Evolutionary conservation across 495 filamentous ascomycete genomes (phyloP).

Genomic region (Tricharina praecox): DNA sequence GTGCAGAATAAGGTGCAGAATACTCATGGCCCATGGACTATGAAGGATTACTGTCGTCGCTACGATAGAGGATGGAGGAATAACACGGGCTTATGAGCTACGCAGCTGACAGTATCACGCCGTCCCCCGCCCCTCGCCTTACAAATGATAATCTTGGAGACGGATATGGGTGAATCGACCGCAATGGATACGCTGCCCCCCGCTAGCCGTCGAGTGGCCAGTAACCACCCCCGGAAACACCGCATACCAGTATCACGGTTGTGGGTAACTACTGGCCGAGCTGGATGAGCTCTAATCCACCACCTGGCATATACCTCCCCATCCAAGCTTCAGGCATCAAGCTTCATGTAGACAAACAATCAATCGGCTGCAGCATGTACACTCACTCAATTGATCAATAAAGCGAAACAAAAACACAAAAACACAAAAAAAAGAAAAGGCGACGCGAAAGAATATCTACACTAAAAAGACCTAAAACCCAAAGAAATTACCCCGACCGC

Average conservation of each 20-base stretch:
- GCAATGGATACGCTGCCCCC: neutral
- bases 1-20: no score
- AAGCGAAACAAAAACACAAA: neutral
- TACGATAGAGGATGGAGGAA: neutral
- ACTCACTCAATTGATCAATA: neutral
- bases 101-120: neutral
- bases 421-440: neutral
- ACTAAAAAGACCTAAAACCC: no score
- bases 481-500: neutral
- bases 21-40: no score
- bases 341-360: neutral
- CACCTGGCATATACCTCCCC: neutral
- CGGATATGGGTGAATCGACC: neutral
- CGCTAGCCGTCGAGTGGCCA: neutral
- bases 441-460: no score
- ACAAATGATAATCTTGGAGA: neutral
- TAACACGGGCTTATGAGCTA: neutral
- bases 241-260: neutral
- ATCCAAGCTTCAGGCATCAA: neutral
- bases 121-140: neutral
- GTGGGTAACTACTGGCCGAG: no score
- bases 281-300: neutral
- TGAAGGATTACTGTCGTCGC: no score
- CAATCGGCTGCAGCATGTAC: neutral
- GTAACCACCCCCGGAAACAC: neutral